These are phyloP conservation scores for Eucalyptus regnans DNA, from an alignment of 345 rosid species.

Conservation along the genomic window DNA sequence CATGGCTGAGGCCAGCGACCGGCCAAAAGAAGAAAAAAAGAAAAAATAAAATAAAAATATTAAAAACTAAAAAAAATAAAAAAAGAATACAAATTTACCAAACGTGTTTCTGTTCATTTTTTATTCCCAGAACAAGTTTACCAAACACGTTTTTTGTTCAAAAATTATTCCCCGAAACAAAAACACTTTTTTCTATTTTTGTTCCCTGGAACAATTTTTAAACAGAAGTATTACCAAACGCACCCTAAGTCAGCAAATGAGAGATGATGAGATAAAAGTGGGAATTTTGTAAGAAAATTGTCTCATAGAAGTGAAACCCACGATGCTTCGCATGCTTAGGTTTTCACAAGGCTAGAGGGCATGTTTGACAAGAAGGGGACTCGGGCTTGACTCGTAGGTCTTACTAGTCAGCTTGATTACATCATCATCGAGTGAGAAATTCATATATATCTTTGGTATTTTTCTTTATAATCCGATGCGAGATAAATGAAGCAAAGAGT, in stretches of 20 bases:
- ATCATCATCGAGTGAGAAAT: background rate
- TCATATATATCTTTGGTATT: background rate
- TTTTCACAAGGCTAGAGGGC: background rate
- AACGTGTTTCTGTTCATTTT: too few species aligned
- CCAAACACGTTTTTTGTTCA: too few species aligned
- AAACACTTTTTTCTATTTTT: too few species aligned
- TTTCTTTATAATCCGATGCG: accelerated
- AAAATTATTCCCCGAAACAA: too few species aligned
- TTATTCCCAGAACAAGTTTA: too few species aligned
- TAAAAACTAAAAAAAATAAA: too few species aligned
- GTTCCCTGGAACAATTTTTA: too few species aligned
- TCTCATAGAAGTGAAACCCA: background rate
- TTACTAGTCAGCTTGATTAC: background rate
- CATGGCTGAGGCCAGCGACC: too few species aligned
- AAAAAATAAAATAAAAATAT: too few species aligned
- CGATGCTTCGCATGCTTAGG: background rate
- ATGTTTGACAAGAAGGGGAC: background rate
- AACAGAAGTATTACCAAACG: too few species aligned
- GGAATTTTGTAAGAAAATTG: accelerated
- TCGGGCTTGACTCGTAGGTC: background rate
- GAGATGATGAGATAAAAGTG: background rate
- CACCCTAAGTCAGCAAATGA: background rate
- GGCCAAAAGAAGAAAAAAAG: too few species aligned
- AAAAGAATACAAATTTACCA: too few species aligned
- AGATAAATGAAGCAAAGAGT: background rate